phyloP scores from a whole-genome alignment of 1,284 basidiomycete genomes.

The Pseudomicrostroma phylloplanum region DNA sequence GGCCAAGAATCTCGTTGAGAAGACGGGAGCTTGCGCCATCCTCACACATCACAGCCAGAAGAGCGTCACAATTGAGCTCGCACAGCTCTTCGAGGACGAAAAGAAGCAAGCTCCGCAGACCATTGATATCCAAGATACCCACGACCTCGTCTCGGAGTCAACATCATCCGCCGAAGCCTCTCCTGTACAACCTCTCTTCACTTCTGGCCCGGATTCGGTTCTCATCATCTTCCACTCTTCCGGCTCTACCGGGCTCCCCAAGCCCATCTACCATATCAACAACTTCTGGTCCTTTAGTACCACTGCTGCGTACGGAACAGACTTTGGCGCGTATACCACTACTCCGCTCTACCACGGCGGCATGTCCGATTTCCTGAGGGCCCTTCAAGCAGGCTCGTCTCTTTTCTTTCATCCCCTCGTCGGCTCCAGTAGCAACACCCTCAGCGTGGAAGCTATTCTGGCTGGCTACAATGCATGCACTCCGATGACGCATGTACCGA shows the following conservation, averaged over 20 bases:
- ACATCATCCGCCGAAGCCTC: neutral
- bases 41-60: constrained; percentile 54
- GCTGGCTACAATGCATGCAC: neutral
- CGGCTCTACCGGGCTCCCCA: constrained; percentile 58
- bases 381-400: constrained; percentile 51
- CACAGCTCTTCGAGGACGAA: constrained; percentile 12
- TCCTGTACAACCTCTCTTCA: neutral
- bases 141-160: neutral
- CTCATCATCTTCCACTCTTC: constrained; percentile 62
- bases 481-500: no score
- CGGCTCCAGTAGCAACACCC: constrained; percentile 22
- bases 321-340: constrained; percentile 51
- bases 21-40: constrained; percentile 56
- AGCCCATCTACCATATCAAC: constrained; percentile 48
- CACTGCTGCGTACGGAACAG: constrained; percentile 23
- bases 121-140: neutral
- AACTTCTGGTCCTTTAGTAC: constrained; percentile 36
- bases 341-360: constrained; percentile 55
- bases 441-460: neutral
- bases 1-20: constrained; percentile 58
- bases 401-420: constrained; percentile 52
- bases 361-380: constrained; percentile 52
- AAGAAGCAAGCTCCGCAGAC: neutral
- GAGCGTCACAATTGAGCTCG: constrained; percentile 40
- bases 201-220: constrained; percentile 47